Conservation (phyloP, 495 filamentous ascomycete species). For the Evansstolkia leycettana region DNA sequence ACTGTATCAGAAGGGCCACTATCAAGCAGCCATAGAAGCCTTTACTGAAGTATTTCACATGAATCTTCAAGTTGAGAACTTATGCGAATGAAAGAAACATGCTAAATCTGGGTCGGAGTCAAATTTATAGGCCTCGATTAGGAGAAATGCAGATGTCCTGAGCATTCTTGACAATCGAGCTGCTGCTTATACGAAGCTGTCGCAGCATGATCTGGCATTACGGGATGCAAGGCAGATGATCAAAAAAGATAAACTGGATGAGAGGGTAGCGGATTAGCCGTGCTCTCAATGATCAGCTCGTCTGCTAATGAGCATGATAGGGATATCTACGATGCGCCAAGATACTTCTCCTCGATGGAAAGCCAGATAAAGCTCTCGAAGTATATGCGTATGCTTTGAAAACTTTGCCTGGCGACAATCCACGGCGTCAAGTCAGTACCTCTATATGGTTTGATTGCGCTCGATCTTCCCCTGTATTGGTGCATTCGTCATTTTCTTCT, state of each 20-base stretch:
- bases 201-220: conserved; percentile 38
- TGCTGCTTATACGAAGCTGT: conserved; percentile 46
- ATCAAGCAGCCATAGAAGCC: conserved; percentile 25
- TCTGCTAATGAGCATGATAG: conserved; percentile 13
- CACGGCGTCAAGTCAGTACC: conserved; percentile 30
- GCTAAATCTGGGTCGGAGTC: background rate
- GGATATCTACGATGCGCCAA: conserved; percentile 58
- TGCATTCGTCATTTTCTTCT: background rate
- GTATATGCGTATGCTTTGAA: conserved; percentile 50
- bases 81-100: background rate
- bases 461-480: background rate
- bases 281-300: background rate
- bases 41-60: conserved; percentile 26
- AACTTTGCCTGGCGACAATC: conserved; percentile 28
- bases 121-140: conserved; percentile 23
- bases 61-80: background rate
- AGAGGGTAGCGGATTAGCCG: conserved; percentile 24
- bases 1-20: conserved; percentile 28
- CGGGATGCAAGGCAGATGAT: conserved; percentile 51
- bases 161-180: conserved; percentile 47
- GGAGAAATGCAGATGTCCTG: conserved; percentile 18
- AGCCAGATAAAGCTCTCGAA: conserved; percentile 38
- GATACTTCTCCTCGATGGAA: conserved; percentile 43
- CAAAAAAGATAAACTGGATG: conserved; percentile 31
- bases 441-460: background rate